Base-by-base conservation (phyloP, 2,329 filamentous ascomycete genomes). In the Penicillium sp. region DNA sequence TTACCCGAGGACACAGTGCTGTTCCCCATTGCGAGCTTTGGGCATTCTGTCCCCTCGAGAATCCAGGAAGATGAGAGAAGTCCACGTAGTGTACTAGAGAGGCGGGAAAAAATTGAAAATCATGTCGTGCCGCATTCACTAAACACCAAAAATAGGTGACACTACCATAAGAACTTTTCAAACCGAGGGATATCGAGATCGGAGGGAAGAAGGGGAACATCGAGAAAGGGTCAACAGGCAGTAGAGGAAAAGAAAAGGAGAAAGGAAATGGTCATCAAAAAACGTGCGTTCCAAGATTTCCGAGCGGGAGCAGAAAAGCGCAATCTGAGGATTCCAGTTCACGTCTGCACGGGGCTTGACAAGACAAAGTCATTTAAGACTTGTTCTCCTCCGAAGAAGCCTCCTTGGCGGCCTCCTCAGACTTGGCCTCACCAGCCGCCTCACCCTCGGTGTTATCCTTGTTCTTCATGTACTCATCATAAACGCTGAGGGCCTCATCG, bases 391-490 rank as follows among this genome's bases (percentile, higher is more conserved):
- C 67, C 35, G 60, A 59, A 39, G 66, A 57, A 50, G 60, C 63
- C 59, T 77, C 73, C 62, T 76, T 67, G 37, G 62, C 63, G 49
- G 62, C 60, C 60, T 71, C 70, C 61, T 71, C 63, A 52, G 65
- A 70, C 66, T 76, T 76, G 47, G 65, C 62, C 50, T 77, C 74
- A 42, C 49, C 58, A 50, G 65, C 43, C 46, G 65, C 54, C 51
- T 70, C 70, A 43, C 66, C 68, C 44, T 74, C 72, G 42, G 62
- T 65, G 54, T 69, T 65, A 54, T 69, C 68, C 70, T 93, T 88
- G 66, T 81, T 82, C 84, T 97, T 97, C 75, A 97, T 85, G 72
- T 98, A 98, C 74, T 98, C 93, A 67, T 98, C 89, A 71, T 97
- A 98, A 63, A 98, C 93, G 60, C 82, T 87, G 68, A 98, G 86